Evolutionary conservation across 2,329 filamentous ascomycete genomes (phyloP).

Genomic region (Fusarium sp.): DNA sequence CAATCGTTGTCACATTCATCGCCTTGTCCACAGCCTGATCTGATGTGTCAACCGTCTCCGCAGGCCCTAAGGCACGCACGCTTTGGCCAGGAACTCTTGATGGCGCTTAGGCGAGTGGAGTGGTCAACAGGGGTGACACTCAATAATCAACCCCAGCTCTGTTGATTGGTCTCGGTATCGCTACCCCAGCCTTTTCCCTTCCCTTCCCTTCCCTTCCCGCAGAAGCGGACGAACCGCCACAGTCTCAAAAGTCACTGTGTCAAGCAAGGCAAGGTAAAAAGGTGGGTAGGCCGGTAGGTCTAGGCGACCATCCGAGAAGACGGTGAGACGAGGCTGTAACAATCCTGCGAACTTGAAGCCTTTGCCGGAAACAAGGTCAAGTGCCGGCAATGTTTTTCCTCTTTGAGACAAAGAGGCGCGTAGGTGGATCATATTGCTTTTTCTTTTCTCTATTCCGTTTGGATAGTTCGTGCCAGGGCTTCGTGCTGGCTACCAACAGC

Average conservation of each 20-base stretch:
- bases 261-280: not conserved
- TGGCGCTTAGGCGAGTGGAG: not conserved
- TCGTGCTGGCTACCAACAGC: not conserved
- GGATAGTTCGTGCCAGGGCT: not conserved
- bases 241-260: not conserved
- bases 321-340: not conserved
- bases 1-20: not conserved
- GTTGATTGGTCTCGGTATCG: not conserved
- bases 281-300: not conserved
- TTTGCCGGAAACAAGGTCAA: not conserved
- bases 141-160: not conserved
- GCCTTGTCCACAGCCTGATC: not conserved
- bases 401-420: not conserved
- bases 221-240: not conserved
- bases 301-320: not conserved
- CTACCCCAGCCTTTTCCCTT: not conserved
- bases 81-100: not conserved
- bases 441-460: not conserved
- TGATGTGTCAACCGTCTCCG: constrained; percentile 1
- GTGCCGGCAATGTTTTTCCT: not conserved
- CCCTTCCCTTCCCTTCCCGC: not conserved
- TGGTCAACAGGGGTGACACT: not conserved
- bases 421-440: constrained; percentile 16
- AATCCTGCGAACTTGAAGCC: not conserved
- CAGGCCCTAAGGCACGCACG: not conserved